Base-by-base conservation (phyloP, 129 eudicot genomes). In the Artemisia argyi region DNA sequence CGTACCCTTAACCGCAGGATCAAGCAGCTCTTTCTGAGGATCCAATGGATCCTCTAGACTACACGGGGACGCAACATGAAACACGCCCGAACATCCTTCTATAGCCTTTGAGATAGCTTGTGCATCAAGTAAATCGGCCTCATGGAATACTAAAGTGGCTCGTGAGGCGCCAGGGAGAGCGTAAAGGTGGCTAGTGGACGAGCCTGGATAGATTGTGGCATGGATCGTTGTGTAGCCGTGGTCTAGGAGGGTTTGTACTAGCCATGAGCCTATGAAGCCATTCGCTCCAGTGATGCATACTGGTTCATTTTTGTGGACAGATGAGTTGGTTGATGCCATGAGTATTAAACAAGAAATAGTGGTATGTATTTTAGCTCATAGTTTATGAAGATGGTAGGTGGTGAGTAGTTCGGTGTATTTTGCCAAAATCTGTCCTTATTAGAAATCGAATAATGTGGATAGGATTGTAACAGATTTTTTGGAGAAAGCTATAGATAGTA, bases 1-100 rank as follows among this genome's bases (percentile, higher is more conserved):
- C 13, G 97, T 91, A 3, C 97, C 97, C 48, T 75, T 69, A 2
- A 91, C 86, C 11, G 96, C 96, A 9, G 96, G 96, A 35, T 83
- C 88, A 74, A 91, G 79, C 49, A 91, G 75, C 79, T 90, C 91
- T 75, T 16, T 67, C 76, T 85, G 83, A 0, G 95, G 95, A 78
- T 91, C 91, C 48, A 55, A 63, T 1, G 89, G 91, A 64, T 88
- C 97, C 61, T 87, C 90, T 3, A 91, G 79, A 17, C 88, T 71
- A 65, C 97, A 91, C 4, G 97, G 95, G 0, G 97, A 91, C 58
- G 95, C 97, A 76, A 91, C 91, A 82, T 91, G 97, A 79, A 91
- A 91, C 59, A 91, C 85, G 0, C 95, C 95, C 32, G 64, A 53
- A 72, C 95, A 87, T 0, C 87, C 95, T 15, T 74, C 69, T 5